These are phyloP conservation scores for Tetracladium maxilliforme DNA, from an alignment of 2,329 filamentous ascomycete species.

Conservation along the genomic window DNA sequence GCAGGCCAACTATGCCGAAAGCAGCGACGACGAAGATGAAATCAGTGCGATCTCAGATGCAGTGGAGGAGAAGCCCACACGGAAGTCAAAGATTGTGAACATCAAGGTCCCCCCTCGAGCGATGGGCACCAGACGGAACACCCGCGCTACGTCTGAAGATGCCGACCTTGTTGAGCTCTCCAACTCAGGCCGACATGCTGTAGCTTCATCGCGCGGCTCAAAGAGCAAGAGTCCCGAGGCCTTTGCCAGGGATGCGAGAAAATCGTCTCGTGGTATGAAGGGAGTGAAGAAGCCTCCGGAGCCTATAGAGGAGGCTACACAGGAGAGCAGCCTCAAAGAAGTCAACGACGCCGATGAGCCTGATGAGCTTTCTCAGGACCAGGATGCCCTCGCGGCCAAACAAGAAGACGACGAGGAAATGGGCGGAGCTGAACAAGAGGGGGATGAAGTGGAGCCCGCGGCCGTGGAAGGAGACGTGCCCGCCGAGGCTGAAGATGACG, in stretches of 20 bases:
- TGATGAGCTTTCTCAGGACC: conserved; percentile 9
- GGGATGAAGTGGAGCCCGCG: background rate
- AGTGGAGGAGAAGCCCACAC: conserved; percentile 4
- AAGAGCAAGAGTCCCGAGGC: too few relatives aligned
- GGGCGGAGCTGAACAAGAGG: conserved; percentile 1
- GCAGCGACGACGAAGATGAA: conserved; percentile 22
- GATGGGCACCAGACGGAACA: conserved; percentile 2
- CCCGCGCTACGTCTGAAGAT: background rate
- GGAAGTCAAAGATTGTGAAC: conserved; percentile 9
- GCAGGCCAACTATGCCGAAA: conserved; percentile 30
- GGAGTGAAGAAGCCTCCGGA: conserved; percentile 12
- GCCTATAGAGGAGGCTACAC: conserved; percentile 16
- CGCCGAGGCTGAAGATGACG: conserved; percentile 1
- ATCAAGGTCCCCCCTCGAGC: conserved; percentile 11
- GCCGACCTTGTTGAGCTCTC: conserved; percentile 38
- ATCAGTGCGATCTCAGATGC: conserved; percentile 11
- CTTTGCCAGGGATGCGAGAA: conserved; percentile 16
- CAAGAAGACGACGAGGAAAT: conserved; percentile 7
- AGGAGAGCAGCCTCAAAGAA: conserved; percentile 12
- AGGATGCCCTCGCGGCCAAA: conserved; percentile 7
- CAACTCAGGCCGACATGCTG: conserved; percentile 43
- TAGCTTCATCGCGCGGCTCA: conserved; percentile 34
- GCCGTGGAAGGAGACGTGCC: background rate
- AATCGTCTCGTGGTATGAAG: conserved; percentile 13
- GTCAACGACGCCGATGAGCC: too few relatives aligned